Evolutionary conservation across 2,329 filamentous ascomycete genomes (phyloP).

Genomic region (Xylaria sp.): DNA sequence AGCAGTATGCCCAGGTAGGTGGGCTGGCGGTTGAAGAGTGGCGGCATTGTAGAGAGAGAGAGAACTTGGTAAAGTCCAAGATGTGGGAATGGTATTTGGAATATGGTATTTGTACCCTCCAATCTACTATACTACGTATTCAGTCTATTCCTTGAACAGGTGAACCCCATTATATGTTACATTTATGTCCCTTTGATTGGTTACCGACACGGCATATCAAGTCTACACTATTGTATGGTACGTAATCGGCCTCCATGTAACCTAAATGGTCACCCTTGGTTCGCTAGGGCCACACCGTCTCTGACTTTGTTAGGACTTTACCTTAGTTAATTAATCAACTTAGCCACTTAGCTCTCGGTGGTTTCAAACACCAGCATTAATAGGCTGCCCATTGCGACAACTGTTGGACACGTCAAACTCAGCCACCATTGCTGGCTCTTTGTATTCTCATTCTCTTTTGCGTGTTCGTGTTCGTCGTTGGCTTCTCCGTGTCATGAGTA

Average conservation of each 20-base stretch:
- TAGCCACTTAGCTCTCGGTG: background rate
- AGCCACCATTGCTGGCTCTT: background rate
- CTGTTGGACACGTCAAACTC: background rate
- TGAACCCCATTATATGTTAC: conserved; percentile 17
- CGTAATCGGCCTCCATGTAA: background rate
- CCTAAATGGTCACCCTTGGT: background rate
- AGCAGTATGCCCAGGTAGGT: background rate
- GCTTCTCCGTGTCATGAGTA: background rate
- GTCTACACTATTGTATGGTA: conserved; percentile 21
- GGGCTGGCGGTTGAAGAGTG: background rate
- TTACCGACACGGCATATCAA: conserved; percentile 40
- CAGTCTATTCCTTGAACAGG: conserved; percentile 7
- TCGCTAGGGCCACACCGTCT: conserved; percentile 20
- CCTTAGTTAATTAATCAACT: conserved; percentile 1
- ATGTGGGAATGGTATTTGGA: conserved; percentile 34
- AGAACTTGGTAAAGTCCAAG: background rate
- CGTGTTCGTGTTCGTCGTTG: conserved; percentile 2
- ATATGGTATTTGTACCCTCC: conserved; percentile 17
- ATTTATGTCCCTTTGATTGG: conserved; percentile 32
- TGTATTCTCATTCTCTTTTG: background rate
- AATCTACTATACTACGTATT: background rate
- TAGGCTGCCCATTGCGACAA: background rate
- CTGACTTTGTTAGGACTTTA: conserved; percentile 2
- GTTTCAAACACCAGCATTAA: background rate
- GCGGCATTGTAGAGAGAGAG: conserved; percentile 10